Evolutionary conservation across 1,284 basidiomycete genomes (phyloP).

Genomic region (Ceratobasidium papillatum): DNA sequence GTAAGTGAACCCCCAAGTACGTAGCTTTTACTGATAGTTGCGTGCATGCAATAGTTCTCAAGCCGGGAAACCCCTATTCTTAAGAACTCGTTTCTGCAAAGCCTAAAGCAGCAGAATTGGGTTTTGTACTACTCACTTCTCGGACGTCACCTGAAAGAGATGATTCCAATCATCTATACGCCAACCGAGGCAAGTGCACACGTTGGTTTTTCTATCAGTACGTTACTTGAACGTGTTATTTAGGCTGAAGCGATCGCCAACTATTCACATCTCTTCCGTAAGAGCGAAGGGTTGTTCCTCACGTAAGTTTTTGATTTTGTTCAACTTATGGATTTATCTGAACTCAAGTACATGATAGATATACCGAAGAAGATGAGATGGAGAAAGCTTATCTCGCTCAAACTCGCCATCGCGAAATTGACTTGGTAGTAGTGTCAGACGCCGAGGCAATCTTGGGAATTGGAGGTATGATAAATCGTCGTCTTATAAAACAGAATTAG

Average conservation of each 20-base stretch:
- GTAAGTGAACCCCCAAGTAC: constrained; percentile 52
- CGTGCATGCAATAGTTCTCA: constrained; percentile 52
- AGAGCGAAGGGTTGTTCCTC: constrained; percentile 75
- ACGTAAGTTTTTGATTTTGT: constrained; percentile 55
- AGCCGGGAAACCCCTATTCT: constrained; percentile 60
- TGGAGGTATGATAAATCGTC: constrained; percentile 52
- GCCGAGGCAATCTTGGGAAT: constrained; percentile 85
- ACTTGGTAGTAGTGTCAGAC: constrained; percentile 83
- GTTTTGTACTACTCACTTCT: constrained; percentile 77
- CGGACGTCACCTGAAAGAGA: constrained; percentile 69
- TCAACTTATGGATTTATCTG: neutral
- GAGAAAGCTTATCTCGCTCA: constrained; percentile 56
- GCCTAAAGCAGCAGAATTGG: constrained; percentile 76
- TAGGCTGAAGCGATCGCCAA: constrained; percentile 80
- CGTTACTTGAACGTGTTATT: neutral
- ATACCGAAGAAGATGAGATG: constrained; percentile 77
- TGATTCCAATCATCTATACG: constrained; percentile 79
- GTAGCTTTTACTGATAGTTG: constrained; percentile 19
- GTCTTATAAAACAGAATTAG: neutral
- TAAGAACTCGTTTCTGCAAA: constrained; percentile 76
- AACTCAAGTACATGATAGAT: constrained; percentile 52
- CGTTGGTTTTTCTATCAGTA: neutral
- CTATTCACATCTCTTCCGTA: constrained; percentile 81
- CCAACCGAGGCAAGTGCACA: constrained; percentile 64
- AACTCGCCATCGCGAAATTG: constrained; percentile 66